Conservation (phyloP, 116 monocot genomes). For the Zostera marina region DNA sequence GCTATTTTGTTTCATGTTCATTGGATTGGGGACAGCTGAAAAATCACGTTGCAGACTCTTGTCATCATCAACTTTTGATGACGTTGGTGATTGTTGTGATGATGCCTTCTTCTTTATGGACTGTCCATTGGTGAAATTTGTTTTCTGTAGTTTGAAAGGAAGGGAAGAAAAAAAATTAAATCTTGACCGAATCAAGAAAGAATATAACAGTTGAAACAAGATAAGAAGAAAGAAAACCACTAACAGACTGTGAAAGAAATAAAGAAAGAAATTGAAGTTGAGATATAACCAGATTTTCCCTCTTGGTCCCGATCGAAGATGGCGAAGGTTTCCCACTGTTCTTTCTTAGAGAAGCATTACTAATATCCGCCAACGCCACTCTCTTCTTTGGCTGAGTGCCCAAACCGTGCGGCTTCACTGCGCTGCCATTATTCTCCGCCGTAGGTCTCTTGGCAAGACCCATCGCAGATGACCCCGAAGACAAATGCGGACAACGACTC, state of each 20-base stretch:
- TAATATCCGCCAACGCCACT: neutral
- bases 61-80: constrained; percentile 2
- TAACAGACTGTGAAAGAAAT: too few species aligned
- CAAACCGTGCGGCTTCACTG: neutral
- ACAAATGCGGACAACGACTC: neutral
- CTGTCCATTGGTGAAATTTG: too few species aligned
- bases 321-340: neutral
- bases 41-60: neutral
- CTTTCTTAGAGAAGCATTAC: neutral
- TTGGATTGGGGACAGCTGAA: neutral
- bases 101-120: constrained; percentile 16
- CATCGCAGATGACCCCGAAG: neutral
- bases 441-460: neutral
- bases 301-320: neutral
- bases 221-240: too few species aligned
- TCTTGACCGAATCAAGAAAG: too few species aligned
- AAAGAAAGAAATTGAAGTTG: too few species aligned
- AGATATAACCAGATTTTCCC: neutral
- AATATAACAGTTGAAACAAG: too few species aligned
- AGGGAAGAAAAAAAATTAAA: too few species aligned
- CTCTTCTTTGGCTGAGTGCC: neutral
- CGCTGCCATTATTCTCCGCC: neutral
- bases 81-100: too few species aligned
- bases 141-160: too few species aligned
- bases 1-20: neutral